phyloP scores from a whole-genome alignment of 1,139 yeast species.

The Yamadazyma trypodendri region DNA sequence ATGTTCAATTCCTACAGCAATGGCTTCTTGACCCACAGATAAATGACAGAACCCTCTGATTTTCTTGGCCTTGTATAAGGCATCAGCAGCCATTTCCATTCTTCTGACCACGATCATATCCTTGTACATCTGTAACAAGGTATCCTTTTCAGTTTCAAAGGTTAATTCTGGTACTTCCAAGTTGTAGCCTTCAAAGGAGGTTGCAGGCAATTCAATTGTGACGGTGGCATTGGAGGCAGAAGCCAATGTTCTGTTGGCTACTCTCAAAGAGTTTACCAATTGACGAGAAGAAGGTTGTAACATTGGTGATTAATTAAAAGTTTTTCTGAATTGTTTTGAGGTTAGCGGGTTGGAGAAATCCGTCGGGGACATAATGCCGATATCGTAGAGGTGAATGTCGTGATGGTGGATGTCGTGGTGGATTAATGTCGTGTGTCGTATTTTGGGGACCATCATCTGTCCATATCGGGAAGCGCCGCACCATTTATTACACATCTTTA shows the following conservation, averaged over 20 bases:
- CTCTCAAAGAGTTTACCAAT: constrained; percentile 10
- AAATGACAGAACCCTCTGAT: constrained; percentile 98
- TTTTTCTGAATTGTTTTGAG: no score
- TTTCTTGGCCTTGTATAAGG: constrained; percentile 95
- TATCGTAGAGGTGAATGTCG: no score
- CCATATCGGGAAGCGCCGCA: no score
- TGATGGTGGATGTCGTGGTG: not conserved
- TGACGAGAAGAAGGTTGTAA: constrained; percentile 10
- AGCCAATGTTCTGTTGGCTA: constrained; percentile 32
- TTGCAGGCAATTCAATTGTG: constrained; percentile 64
- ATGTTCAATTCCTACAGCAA: constrained; percentile 96
- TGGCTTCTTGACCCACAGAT: constrained; percentile 98
- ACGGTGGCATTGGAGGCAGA: constrained; percentile 38
- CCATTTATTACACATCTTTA: constrained; percentile 7
- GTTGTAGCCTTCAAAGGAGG: constrained; percentile 79
- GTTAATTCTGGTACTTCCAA: constrained; percentile 68
- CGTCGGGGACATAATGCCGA: not conserved
- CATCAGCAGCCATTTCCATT: constrained; percentile 99
- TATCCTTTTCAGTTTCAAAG: constrained; percentile 76
- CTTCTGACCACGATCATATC: constrained; percentile 94
- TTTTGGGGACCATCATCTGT: no score
- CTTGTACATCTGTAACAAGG: constrained; percentile 89
- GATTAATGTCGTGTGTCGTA: not conserved
- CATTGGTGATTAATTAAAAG: constrained; percentile 2
- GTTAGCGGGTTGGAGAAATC: no score